These are phyloP conservation scores for Mycena epipterygia DNA, from an alignment of 768 basidiomycete genomes.

Conservation along the genomic window DNA sequence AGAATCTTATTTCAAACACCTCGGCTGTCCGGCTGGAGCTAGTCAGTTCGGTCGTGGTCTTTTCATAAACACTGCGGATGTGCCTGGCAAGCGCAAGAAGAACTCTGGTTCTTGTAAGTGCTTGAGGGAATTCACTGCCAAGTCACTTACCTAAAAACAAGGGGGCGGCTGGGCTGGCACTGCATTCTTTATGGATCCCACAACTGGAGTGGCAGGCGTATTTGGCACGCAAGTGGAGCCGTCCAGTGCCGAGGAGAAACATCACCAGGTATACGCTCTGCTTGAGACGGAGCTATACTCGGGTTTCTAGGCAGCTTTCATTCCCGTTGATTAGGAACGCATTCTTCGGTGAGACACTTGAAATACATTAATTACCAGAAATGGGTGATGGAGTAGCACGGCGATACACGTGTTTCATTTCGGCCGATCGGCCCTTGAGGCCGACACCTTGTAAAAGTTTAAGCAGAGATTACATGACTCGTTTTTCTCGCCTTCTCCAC, in stretches of 20 bases:
- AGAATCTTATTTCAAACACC: background rate
- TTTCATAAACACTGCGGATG: constrained; percentile 11
- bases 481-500: background rate
- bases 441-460: background rate
- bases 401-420: background rate
- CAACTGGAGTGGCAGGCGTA: constrained; percentile 16
- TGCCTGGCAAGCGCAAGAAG: constrained; percentile 5
- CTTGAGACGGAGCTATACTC: constrained; percentile 23
- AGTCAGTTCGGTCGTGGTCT: constrained; percentile 18
- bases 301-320: background rate
- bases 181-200: constrained; percentile 23
- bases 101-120: constrained; percentile 23
- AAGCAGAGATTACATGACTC: background rate
- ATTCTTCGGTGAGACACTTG: background rate
- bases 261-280: background rate
- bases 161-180: constrained; percentile 33
- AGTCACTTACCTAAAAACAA: background rate
- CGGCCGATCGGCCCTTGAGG: background rate
- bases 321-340: too few relatives aligned
- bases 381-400: background rate
- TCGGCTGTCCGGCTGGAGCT: background rate
- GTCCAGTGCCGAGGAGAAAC: background rate
- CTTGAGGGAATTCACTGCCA: background rate
- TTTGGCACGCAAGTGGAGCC: constrained; percentile 28
- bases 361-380: background rate